Evolutionary conservation across 495 filamentous ascomycete species (phyloP), one percentile per base, ranked within the genome.

Genomic region (Aspergillus mulundensis): DNA sequence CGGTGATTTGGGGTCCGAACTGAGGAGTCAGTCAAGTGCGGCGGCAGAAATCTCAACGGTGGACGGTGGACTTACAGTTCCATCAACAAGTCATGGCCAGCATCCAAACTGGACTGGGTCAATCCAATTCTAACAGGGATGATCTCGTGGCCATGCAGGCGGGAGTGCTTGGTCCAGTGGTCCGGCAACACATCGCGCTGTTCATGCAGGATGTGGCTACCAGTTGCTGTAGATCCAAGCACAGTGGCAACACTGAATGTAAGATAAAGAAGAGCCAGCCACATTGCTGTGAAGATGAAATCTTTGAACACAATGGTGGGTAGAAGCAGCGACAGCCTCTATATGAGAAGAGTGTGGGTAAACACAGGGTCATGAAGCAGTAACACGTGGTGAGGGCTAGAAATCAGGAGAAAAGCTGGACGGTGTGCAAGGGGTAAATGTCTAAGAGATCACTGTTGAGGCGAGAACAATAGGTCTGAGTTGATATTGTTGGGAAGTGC

Each of bases 1-100:
- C 5, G 69, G 61, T 0, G 82, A 84, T 5, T 54, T 50, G 1
- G 75, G 75, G 52, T 73, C 45, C 0, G 71, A 72, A 24, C 41
- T 54, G 18, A 2, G 0, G 7, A 16, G 19, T 24, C 42, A 21
- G 52, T 28, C 16, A n/a, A 11, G 23, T 41, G 41, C 28, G 10
- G 36, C 56, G 5, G 14, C n/a, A 40, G 14, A 40, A 18, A 58
- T 42, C 5, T n/a, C 16, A 8, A 40, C 4, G 21, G 30, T 15
- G 7, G 24, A 1, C n/a, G n/a, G n/a, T n/a, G n/a, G 8, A 63
- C 68, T 25, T 64, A 82, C 65, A 84, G 66, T 45, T 78, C 69
- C 78, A 82, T 82, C 5, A 84, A 68, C 30, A 79, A 75, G 14
- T 79, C 78, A 56, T 83, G 77, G 0, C 73, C 80, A 23, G 66